Evolutionary conservation across 2,329 filamentous ascomycete species (phyloP).

Genomic region (Sordariomycetes sp.): DNA sequence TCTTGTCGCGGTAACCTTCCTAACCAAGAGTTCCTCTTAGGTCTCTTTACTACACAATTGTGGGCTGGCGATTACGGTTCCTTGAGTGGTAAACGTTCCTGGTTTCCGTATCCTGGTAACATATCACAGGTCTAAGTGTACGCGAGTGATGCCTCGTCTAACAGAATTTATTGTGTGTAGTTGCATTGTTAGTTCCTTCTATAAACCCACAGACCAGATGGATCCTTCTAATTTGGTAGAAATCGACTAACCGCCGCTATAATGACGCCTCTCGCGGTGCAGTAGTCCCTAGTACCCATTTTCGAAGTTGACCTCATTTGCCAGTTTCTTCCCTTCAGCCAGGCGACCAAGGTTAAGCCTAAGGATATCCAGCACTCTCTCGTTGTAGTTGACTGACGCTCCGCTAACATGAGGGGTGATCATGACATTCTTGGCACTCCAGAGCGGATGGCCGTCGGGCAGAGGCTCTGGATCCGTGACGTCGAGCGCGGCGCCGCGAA

Average conservation of each 20-base stretch:
- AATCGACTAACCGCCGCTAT: neutral
- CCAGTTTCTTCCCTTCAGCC: slow-evolving; percentile 20
- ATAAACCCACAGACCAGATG: too few relatives aligned
- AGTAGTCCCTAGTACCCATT: slow-evolving; percentile 13
- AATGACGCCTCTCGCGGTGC: neutral
- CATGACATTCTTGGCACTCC: slow-evolving; percentile 55
- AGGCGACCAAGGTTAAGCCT: slow-evolving; percentile 24
- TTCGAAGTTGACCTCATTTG: slow-evolving; percentile 25
- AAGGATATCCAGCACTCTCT: slow-evolving; percentile 26
- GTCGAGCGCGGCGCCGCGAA: slow-evolving; percentile 58
- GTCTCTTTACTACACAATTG: too few relatives aligned
- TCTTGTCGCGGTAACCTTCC: too few relatives aligned
- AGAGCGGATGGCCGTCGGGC: slow-evolving; percentile 53
- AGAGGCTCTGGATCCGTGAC: slow-evolving; percentile 72
- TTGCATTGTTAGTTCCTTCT: too few relatives aligned
- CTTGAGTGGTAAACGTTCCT: too few relatives aligned
- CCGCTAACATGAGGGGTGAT: slow-evolving; percentile 42
- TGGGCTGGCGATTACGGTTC: too few relatives aligned
- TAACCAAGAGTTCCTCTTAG: too few relatives aligned
- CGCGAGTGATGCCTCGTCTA: too few relatives aligned
- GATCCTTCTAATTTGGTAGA: too few relatives aligned
- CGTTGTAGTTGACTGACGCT: slow-evolving; percentile 22
- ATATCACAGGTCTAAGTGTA: too few relatives aligned
- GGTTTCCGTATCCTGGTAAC: too few relatives aligned
- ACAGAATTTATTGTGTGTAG: too few relatives aligned